A percentile compares a stretch with the other conserved stretches of the same genome.
Conservation (phyloP, 352 stramenopile genomes). For the Phytophthora fragariaefolia region DNA sequence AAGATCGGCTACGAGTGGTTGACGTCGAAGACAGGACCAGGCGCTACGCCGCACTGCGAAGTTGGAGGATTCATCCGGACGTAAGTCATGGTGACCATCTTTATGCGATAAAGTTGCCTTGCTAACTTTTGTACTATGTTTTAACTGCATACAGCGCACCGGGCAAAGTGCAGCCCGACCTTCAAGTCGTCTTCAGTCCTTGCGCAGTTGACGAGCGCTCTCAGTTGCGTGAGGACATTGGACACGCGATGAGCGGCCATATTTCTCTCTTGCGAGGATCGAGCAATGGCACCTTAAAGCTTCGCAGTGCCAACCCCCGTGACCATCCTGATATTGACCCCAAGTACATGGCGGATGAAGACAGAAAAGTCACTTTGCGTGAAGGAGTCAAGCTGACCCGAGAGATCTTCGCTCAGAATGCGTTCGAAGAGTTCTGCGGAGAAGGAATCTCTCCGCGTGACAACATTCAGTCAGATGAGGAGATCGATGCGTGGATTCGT, state of each 20-base stretch:
- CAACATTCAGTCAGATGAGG: slow-evolving; percentile 55
- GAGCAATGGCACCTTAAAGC: slow-evolving; percentile 73
- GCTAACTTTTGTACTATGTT: slow-evolving; percentile 1
- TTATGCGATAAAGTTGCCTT: background rate
- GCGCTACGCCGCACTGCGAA: slow-evolving; percentile 76
- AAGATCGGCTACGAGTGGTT: slow-evolving; percentile 82
- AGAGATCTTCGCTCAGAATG: slow-evolving; percentile 85
- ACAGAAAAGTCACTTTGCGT: slow-evolving; percentile 75
- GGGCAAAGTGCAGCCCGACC: slow-evolving; percentile 74
- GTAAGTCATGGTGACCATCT: slow-evolving; percentile 16
- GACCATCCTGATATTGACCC: slow-evolving; percentile 81
- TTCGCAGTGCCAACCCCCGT: slow-evolving; percentile 71
- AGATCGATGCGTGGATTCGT: slow-evolving; percentile 85
- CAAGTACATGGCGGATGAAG: slow-evolving; percentile 79
- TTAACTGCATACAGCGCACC: slow-evolving; percentile 36
- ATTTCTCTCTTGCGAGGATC: slow-evolving; percentile 85
- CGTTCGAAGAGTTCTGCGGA: slow-evolving; percentile 80
- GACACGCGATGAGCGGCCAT: slow-evolving; percentile 84
- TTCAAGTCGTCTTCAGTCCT: slow-evolving; percentile 88
- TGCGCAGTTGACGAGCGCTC: slow-evolving; percentile 53
- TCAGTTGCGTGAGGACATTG: slow-evolving; percentile 39
- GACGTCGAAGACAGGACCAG: slow-evolving; percentile 59
- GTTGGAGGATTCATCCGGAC: slow-evolving; percentile 87
- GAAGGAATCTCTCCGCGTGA: slow-evolving; percentile 68
- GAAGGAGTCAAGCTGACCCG: slow-evolving; percentile 73